Evolutionary conservation across 371 early-diverging fungal species (phyloP), one percentile per base, ranked within the genome.

Genomic region (Dinochytrium kinnereticum): DNA sequence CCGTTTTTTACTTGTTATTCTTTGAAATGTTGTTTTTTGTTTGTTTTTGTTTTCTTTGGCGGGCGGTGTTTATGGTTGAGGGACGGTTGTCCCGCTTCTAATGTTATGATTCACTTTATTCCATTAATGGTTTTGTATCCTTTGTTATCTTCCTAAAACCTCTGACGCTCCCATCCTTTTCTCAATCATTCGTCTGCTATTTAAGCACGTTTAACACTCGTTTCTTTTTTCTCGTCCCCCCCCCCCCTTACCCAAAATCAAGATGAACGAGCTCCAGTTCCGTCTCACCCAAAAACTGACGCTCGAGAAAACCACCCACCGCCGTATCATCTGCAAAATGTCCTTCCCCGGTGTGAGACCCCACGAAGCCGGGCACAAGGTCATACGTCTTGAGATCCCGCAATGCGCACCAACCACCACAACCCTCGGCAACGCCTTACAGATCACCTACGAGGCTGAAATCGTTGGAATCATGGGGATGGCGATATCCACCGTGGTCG

Each of bases 241-340:
- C n/a, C n/a, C n/a, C n/a, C n/a, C n/a, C n/a, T n/a, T n/a, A n/a
- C n/a, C n/a, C n/a, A n/a, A n/a, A n/a, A n/a, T n/a, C 7, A 55
- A 61, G 61, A 70, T 70, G 70, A 59, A 57, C 59, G 70, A 70
- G 59, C 59, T 70, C 17, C 69, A 36, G 17, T 51, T 70, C 39
- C 36, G 51, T 24, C 40, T 70, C 10, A 40, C 59, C 21, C 70
- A 70, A 34, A 30, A 24, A 24, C 39, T 70, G 3, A 53, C 53
- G 21, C 17, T 70, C 24, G 39, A 59, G 21, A 36, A 39, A 28
- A 57, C 53, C 1, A 2, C 39, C 2, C 19, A 50, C n/a, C 55
- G 39, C 5, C 44, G 40, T 24, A 40, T 70, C 10, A 24, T 70
- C 34, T 3, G 15, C 36, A 31, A 40, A 13, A 13, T 24, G 24